Evolutionary conservation across 805 yeast species (phyloP).

Genomic region (Wilhelminamyces savonicus): DNA sequence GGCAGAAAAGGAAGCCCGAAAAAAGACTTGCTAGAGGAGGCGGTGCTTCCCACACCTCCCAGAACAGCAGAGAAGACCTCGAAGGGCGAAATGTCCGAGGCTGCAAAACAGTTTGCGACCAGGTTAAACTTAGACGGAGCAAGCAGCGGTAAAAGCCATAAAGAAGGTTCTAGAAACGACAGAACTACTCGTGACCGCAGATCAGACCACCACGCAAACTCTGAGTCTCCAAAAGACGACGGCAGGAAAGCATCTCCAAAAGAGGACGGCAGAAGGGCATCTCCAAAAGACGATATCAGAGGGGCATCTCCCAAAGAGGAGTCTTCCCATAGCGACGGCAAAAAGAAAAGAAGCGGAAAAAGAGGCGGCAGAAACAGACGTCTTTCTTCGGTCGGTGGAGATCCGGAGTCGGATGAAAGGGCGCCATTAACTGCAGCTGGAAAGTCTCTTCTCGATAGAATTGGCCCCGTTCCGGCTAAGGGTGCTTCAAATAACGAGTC

Average conservation of each 20-base stretch:
- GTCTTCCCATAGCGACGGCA: too few species aligned
- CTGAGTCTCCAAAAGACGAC: slow-evolving; percentile 1
- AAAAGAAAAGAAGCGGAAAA: too few species aligned
- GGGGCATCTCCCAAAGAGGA: too few species aligned
- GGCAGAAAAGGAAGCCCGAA: slow-evolving; percentile 1
- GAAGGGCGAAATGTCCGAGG: not conserved
- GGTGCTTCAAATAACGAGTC: not conserved
- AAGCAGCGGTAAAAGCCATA: not conserved
- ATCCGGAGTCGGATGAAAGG: too few species aligned
- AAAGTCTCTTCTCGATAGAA: too few species aligned
- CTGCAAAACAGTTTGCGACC: not conserved
- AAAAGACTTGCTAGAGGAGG: too few species aligned
- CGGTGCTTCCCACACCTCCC: too few species aligned
- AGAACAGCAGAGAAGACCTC: slow-evolving; percentile 1
- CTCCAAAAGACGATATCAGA: too few species aligned
- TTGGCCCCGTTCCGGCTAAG: not conserved
- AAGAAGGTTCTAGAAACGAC: not conserved
- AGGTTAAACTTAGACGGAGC: not conserved
- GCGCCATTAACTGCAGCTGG: too few species aligned
- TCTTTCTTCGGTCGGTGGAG: too few species aligned
- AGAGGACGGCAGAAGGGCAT: slow-evolving; percentile 1
- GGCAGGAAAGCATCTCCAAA: not conserved
- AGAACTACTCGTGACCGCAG: not conserved
- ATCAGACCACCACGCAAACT: slow-evolving; percentile 15
- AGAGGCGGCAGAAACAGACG: too few species aligned